phyloP scores from a whole-genome alignment of 805 yeast genomes.

The Metschnikowia drakensbergensis region DNA sequence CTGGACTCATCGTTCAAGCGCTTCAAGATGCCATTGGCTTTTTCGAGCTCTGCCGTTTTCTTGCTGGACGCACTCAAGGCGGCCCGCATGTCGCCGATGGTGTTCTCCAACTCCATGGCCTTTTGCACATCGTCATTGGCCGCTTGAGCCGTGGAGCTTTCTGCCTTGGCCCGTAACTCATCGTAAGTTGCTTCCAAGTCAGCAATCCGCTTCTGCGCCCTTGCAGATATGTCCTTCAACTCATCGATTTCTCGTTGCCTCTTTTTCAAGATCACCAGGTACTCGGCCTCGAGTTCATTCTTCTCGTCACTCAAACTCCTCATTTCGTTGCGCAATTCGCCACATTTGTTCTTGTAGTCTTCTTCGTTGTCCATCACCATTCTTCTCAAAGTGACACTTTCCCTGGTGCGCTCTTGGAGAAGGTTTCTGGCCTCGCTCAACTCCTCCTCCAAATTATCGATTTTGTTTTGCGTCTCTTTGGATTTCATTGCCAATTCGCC shows the following conservation, averaged over 20 bases:
- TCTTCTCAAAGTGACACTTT: conserved; percentile 67
- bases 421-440: conserved; percentile 67
- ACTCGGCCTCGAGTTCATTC: conserved; percentile 52
- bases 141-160: conserved; percentile 16
- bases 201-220: conserved; percentile 37
- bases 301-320: conserved; percentile 56
- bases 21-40: conserved; percentile 50
- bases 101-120: conserved; percentile 23
- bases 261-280: conserved; percentile 46
- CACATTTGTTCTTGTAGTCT: conserved; percentile 45
- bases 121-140: conserved; percentile 11
- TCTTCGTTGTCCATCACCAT: conserved; percentile 67
- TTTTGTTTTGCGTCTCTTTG: conserved; percentile 57
- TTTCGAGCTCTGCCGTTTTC: conserved; percentile 55
- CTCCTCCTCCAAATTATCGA: conserved; percentile 76
- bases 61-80: conserved; percentile 50
- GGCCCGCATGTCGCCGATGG: conserved; percentile 45
- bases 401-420: conserved; percentile 78
- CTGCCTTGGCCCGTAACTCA: conserved; percentile 24
- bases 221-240: conserved; percentile 37
- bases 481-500: conserved; percentile 68
- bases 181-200: conserved; percentile 34
- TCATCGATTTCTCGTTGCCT: conserved; percentile 68
- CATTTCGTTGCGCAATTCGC: conserved; percentile 54
- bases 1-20: conserved; percentile 63